Evolutionary conservation across 208 protist species (phyloP), one percentile per base, ranked within the genome.

Genomic region (Trypanosoma avium): DNA sequence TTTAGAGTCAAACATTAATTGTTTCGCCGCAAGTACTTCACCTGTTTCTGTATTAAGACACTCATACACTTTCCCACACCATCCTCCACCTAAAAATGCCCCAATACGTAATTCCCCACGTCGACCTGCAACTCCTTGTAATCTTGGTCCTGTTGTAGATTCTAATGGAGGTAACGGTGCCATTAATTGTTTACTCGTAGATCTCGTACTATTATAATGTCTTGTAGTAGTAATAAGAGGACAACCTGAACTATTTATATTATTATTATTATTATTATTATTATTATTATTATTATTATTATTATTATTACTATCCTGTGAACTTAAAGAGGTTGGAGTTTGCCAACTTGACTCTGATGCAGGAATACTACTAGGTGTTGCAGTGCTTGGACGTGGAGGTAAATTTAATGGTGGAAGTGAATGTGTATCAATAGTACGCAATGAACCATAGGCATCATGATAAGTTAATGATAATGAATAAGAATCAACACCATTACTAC

Each of bases 11-110:
- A 88, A 92, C 17, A 88, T 73, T 21, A 94, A 77, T 66, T 92
- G 84, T 70, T 94, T 94, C n/a, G 63, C 88, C 30, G 88, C 88
- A 36, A 96, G 43, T 47, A 93, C 55, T 52, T 86, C 73, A 17
- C 88, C 86, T 4, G 87, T 93, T 61, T 88, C 79, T 0, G 70
- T 87, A 79, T 94, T 93, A 17, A 92, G 62, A 70, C 85, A 92
- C 74, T 93, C 78, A 57, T 90, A 96, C 7, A 96, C 90, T 57
- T 93, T 90, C 26, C 90, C 90, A 52, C 88, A 96, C 29, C 81
- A 79, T n/a, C 90, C 90, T 24, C 82, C 81, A 54, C 90, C 87
- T 22, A 96, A 75, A 50, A 94, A 89, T 22, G 85, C 79, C 26
- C 90, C 90, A 48, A 92, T 90, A 40, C 77, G 73, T 62, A 86